These are phyloP conservation scores for Ustilago trichophora DNA, from an alignment of 1,284 basidiomycete species.

Conservation along the genomic window DNA sequence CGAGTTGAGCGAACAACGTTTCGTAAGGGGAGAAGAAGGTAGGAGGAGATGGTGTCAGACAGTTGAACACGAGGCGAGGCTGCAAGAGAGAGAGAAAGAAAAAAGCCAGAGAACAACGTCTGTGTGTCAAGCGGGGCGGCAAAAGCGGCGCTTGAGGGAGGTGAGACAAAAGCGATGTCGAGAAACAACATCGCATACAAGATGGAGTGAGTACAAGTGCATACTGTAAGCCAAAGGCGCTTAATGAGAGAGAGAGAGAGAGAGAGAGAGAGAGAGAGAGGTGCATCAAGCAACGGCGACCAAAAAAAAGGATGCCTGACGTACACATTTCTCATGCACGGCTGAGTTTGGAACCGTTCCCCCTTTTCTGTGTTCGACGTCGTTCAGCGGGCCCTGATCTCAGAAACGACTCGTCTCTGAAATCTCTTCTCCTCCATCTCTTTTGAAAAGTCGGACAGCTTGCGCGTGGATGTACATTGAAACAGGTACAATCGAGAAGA, in stretches of 20 bases:
- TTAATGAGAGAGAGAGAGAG: too few relatives aligned
- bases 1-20: background rate
- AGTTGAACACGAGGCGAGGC: background rate
- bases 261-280: too few relatives aligned
- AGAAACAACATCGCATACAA: background rate
- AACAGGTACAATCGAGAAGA: too few relatives aligned
- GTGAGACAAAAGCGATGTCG: background rate
- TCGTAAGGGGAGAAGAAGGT: background rate
- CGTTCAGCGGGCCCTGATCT: too few relatives aligned
- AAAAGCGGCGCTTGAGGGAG: conserved; percentile 1
- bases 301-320: conserved; percentile 6
- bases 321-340: conserved; percentile 8
- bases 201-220: too few relatives aligned
- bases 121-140: background rate
- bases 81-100: background rate
- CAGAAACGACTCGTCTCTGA: too few relatives aligned
- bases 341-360: conserved; percentile 1
- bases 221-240: too few relatives aligned
- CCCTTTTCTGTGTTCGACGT: too few relatives aligned
- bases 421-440: too few relatives aligned
- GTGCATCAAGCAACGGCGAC: background rate
- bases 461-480: too few relatives aligned
- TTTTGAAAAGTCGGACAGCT: too few relatives aligned
- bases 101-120: background rate
- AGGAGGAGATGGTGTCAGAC: conserved; percentile 1